Conservation (phyloP, 371 early-diverging fungal genomes). For the Apophysomyces elegans region DNA sequence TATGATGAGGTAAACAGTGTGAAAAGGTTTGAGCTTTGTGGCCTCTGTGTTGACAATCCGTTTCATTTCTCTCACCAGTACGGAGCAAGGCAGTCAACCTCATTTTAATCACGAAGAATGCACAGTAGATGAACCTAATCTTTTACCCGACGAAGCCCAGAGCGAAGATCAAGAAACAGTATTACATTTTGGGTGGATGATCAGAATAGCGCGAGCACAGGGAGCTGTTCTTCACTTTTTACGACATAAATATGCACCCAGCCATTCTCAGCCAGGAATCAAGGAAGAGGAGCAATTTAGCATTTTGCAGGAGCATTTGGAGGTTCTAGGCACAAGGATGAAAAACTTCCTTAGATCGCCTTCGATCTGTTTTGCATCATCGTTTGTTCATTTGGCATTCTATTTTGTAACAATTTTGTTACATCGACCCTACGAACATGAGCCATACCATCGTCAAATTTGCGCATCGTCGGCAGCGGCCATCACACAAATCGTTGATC, state of each 20-base stretch:
- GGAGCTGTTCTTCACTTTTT: slow-evolving; percentile 21
- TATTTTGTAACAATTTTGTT: slow-evolving; percentile 27
- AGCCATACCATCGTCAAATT: slow-evolving; percentile 15
- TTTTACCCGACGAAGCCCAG: slow-evolving; percentile 24
- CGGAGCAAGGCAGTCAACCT: slow-evolving; percentile 28
- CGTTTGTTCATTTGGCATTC: slow-evolving; percentile 28
- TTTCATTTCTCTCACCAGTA: slow-evolving; percentile 13
- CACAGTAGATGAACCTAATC: slow-evolving; percentile 20
- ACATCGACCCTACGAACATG: slow-evolving; percentile 20
- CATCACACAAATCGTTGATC: slow-evolving; percentile 31
- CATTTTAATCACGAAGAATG: slow-evolving; percentile 15
- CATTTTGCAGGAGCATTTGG: not conserved
- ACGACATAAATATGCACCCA: slow-evolving; percentile 14
- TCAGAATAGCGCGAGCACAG: slow-evolving; percentile 23
- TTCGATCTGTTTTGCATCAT: slow-evolving; percentile 26
- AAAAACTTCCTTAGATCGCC: not conserved
- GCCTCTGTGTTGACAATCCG: not conserved
- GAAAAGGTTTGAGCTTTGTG: not conserved
- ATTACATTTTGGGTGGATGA: slow-evolving; percentile 25
- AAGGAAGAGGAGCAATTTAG: slow-evolving; percentile 12
- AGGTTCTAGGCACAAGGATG: slow-evolving; percentile 1
- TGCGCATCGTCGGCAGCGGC: slow-evolving; percentile 33
- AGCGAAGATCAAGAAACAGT: slow-evolving; percentile 23
- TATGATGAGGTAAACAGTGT: slow-evolving; percentile 34
- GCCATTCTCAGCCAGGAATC: not conserved